Base-by-base conservation (phyloP, 176 grass and related monocot genomes). In the Eleusine indica region DNA sequence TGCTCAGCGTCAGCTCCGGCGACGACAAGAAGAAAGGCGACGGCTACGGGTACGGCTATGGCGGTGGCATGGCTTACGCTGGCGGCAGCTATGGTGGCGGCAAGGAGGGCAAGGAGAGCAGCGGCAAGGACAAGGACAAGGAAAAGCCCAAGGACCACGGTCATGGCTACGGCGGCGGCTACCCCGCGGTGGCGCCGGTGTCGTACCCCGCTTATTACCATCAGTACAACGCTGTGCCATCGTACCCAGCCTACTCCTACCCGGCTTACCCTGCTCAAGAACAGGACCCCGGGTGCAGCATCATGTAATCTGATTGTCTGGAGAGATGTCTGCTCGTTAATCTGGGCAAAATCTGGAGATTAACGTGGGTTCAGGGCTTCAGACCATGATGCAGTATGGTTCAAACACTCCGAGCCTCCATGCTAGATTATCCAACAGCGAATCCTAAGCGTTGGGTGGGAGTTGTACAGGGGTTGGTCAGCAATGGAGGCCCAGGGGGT, bases 1-100 rank as follows among this genome's bases (percentile, higher is more conserved):
- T 96, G 44, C 79, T 96, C 39, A 93, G 77, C 30, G 80, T 93
- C n/a, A 82, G 65, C 2, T 84, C 85, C 10, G 90, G 82, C 0
- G 86, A 91, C 17, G 90, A 91, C 32, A 91, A 88, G 79, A 85
- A 82, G 73, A 91, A 70, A 60, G 78, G 80, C 32, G 63, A 86
- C 44, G 44, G 83, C 5, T 86, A 92, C 17, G 82, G 86, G 1
- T 68, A 75, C 10, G 65, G 76, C 9, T 58, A 66, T 0, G 77
- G 74, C 12, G 56, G 80, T 1, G 71, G 81, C 70, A 83, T 74
- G 71, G 53, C 70, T 2, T 75, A 82, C 0, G 66, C 82, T 10
- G 78, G 87, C 12, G 71, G 72, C 6, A 72, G 73, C 19, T 71
- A 62, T 14, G 46, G 63, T 18, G 60, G 32, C 13, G 32, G 79